Evolutionary conservation across 768 basidiomycete species (phyloP).

Genomic region (Mycena floridula): DNA sequence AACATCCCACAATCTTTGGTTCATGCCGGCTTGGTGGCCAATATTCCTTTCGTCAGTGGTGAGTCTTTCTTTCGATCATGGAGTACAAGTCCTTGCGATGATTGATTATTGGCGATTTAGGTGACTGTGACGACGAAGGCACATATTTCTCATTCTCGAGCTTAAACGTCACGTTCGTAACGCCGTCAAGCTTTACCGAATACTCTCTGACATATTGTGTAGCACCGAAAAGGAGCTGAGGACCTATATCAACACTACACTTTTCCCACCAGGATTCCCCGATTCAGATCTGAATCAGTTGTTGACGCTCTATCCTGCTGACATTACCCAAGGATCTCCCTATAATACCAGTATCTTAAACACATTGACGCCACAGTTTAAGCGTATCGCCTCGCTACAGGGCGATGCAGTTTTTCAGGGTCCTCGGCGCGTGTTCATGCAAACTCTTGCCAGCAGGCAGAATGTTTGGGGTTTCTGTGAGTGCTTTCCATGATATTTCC

Average conservation of each 20-base stretch:
- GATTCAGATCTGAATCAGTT: conserved; percentile 3
- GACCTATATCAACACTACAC: conserved; percentile 11
- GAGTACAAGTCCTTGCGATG: background rate
- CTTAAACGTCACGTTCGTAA: conserved; percentile 21
- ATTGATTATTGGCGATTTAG: conserved; percentile 4
- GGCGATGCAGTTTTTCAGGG: conserved; percentile 33
- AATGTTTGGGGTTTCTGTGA: conserved; percentile 33
- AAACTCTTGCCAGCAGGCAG: conserved; percentile 22
- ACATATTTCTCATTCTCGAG: conserved; percentile 20
- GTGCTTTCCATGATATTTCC: conserved; percentile 8
- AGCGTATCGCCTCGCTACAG: conserved; percentile 27
- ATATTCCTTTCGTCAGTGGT: conserved; percentile 35
- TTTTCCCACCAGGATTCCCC: conserved; percentile 8
- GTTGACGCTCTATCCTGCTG: conserved; percentile 15
- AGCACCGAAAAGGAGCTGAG: conserved; percentile 13
- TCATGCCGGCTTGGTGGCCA: conserved; percentile 35
- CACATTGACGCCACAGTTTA: conserved; percentile 25
- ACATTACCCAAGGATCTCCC: conserved; percentile 27
- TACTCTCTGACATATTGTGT: no score
- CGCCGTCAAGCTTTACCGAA: background rate
- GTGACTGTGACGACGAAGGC: conserved; percentile 40
- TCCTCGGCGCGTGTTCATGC: conserved; percentile 28
- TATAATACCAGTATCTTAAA: conserved; percentile 27
- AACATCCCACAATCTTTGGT: conserved; percentile 23
- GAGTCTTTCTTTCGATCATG: background rate